A percentile compares a stretch with the other conserved stretches of the same genome.
Evolutionary conservation across 75 land plant genomes (phyloP).

Genomic region (Isoetes taiwanensis): DNA sequence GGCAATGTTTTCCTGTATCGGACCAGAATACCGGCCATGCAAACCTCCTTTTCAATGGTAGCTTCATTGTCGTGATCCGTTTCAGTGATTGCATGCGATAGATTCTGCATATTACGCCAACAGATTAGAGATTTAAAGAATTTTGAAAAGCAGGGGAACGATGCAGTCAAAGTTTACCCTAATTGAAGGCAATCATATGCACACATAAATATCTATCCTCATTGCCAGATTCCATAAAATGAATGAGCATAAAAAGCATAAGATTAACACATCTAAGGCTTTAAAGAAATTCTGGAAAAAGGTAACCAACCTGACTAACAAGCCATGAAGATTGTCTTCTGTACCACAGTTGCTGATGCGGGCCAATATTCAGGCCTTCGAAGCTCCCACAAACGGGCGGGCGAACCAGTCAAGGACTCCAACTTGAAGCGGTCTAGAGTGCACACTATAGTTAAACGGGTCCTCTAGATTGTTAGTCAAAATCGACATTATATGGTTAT

Average conservation of each 20-base stretch:
- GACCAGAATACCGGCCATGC: constrained; percentile 87
- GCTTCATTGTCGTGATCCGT: constrained; percentile 79
- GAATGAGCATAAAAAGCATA: no score
- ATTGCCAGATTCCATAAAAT: no score
- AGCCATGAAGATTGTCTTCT: constrained; percentile 97
- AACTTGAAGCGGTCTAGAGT: constrained; percentile 96
- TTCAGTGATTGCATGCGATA: constrained; percentile 54
- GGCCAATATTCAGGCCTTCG: constrained; percentile 94
- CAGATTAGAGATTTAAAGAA: no score
- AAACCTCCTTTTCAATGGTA: constrained; percentile 85
- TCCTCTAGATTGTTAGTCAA: constrained; percentile 99
- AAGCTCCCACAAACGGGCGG: constrained; percentile 90
- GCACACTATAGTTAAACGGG: constrained; percentile 98
- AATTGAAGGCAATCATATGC: no score
- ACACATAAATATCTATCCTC: no score
- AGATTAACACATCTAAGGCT: no score
- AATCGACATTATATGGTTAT: constrained; percentile 98
- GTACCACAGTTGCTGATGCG: constrained; percentile 98
- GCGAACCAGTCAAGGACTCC: constrained; percentile 99
- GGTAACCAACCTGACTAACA: constrained; percentile 75
- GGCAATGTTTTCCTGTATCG: constrained; percentile 57
- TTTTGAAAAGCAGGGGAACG: no score
- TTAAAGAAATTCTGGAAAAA: no score
- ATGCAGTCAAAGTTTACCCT: no score
- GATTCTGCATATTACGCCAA: constrained; percentile 69